These are phyloP conservation scores for Pontederia paniculata DNA, from an alignment of 176 grass and related monocot species.

Conservation along the genomic window DNA sequence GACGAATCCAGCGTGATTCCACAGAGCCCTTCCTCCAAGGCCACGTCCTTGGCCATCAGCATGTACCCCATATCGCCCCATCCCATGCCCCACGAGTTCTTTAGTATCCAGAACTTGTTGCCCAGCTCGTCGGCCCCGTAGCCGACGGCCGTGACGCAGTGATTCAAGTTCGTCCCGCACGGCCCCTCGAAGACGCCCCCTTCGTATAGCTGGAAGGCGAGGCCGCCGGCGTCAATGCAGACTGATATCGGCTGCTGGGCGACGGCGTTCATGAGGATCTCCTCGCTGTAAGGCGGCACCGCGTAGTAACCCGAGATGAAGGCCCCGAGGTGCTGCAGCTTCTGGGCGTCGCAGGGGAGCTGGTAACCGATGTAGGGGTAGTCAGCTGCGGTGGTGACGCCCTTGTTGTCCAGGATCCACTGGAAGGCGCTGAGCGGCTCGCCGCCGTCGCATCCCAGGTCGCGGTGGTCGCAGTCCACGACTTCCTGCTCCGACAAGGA, in stretches of 20 bases:
- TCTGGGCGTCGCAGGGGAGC: no score
- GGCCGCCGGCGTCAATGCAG: slow-evolving; percentile 26
- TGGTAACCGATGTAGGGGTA: slow-evolving; percentile 33
- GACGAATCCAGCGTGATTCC: not conserved
- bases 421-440: slow-evolving; percentile 8
- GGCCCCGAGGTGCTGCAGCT: no score
- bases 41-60: not conserved
- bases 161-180: slow-evolving; percentile 24
- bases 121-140: slow-evolving; percentile 6
- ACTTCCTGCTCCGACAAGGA: slow-evolving; percentile 48
- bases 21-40: not conserved
- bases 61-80: not conserved
- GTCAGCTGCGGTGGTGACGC: slow-evolving; percentile 13
- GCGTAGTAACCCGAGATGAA: slow-evolving; percentile 10
- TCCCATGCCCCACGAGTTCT: not conserved
- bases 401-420: slow-evolving; percentile 33
- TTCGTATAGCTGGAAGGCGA: slow-evolving; percentile 27
- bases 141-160: slow-evolving; percentile 37
- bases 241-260: slow-evolving; percentile 30
- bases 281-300: slow-evolving; percentile 13
- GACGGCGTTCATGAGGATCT: slow-evolving; percentile 13
- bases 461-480: slow-evolving; percentile 34
- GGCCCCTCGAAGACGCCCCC: slow-evolving; percentile 37
- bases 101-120: not conserved
- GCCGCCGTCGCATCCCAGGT: slow-evolving; percentile 31